Base-by-base conservation (phyloP, 1,284 basidiomycete genomes). In the Cryptococcus wingfieldii region DNA sequence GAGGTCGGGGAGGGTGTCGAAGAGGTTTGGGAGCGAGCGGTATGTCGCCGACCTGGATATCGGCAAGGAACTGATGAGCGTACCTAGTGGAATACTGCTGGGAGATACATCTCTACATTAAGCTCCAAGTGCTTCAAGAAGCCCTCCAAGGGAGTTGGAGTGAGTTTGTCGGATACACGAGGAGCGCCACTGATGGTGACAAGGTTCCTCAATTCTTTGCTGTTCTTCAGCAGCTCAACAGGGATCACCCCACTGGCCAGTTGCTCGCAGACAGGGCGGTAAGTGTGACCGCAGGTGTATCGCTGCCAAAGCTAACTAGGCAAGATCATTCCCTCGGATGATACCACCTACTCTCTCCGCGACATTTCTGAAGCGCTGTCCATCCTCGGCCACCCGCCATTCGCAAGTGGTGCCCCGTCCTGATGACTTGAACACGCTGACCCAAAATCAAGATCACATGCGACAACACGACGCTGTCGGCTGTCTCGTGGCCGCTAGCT, bases 1-100 rank as follows among this genome's bases (percentile, higher is more conserved):
- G 75, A 76, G 54, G 70, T 72, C 12, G 77, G 77, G 9, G 77
- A 78, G 55, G 71, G 76, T 8, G 64, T 77, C 6, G 77, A 78
- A 54, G 77, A 78, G 62, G 59, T 74, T 9, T 74, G 74, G 73
- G 74, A 74, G 52, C 57, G 75, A 27, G 60, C 64, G 14, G 76
- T 77, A 52, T 60, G 76, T 69, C 31, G 31, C 16, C 34, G 25
- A 8, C 27, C 9, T 39, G 14, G 12, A n/a, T 18, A 6, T 39
- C 8, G 31, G 23, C 5, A 41, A 46, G 43, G 19, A 23, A 27
- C 7, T 28, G 25, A 42, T 51, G 45, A 43, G 4, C 14, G 10
- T 2, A 8, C 34, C 6, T 48, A 77, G 75, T 78, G 77, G 77
- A 70, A 67, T 31, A 65, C 63, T 4, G 68, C 70, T 13, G 77